These are phyloP conservation scores for Candida suzukii DNA, from an alignment of 805 yeast genomes.

Conservation along the genomic window DNA sequence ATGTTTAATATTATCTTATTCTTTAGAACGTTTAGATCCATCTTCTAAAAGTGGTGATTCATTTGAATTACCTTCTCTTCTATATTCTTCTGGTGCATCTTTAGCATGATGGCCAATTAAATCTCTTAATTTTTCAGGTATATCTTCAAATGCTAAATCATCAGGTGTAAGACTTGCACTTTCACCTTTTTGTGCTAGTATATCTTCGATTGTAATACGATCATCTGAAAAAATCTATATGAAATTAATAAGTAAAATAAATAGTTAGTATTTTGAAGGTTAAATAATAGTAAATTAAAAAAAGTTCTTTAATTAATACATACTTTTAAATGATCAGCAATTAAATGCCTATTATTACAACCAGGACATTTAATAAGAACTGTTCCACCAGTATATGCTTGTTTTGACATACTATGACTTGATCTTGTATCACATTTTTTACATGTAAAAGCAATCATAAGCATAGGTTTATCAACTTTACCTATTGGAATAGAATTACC, in stretches of 20 bases:
- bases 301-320: constrained; percentile 13
- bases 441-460: constrained; percentile 89
- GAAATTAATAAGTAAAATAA: constrained; percentile 10
- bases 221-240: constrained; percentile 70
- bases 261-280: neutral
- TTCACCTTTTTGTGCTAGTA: constrained; percentile 71
- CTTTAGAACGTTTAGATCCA: neutral
- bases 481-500: neutral
- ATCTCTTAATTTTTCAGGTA: constrained; percentile 47
- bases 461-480: constrained; percentile 67
- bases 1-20: no score
- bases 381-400: constrained; percentile 81
- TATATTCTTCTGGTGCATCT: constrained; percentile 50
- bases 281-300: neutral
- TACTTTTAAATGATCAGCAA: constrained; percentile 76
- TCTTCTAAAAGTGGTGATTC: constrained; percentile 8
- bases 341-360: constrained; percentile 80
- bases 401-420: constrained; percentile 86
- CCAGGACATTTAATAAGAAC: constrained; percentile 90
- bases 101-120: constrained; percentile 61
- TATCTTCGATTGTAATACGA: constrained; percentile 71
- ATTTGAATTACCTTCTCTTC: constrained; percentile 3
- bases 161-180: constrained; percentile 54
- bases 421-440: constrained; percentile 80
- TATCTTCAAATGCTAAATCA: constrained; percentile 64